Evolutionary conservation across 345 rosid genomes (phyloP), one percentile per base, ranked within the genome.

Genomic region (Salix dunnii): DNA sequence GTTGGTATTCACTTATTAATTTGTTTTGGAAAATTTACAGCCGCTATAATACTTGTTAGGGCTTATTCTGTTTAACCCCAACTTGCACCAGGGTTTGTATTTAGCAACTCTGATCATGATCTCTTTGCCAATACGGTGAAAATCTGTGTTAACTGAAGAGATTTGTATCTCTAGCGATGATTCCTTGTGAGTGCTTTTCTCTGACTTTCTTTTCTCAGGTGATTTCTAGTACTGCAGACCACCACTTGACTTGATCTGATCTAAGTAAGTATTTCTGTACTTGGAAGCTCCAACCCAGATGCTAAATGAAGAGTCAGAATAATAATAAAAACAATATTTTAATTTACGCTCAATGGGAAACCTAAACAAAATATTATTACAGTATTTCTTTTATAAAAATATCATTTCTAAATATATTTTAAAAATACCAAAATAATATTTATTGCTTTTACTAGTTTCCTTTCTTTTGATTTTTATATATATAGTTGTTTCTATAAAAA

Each of bases 241-340:
- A 48, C 75, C 49, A 10, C 17, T 82, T n/a, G 75, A 4, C 17
- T 82, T n/a, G 76, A 68, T 61, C 85, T 48, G 76, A 64, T 61
- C 61, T 73, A 66, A 69, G 82, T 67, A 42, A 80, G 78, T 73
- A 77, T 87, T 83, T 84, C 86, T 81, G 86, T 75, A 67, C 83
- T 77, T 35, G 36, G 36, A 35, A 35, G 36, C 36, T 35, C 5
- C 36, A 35, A 35, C 36, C 36, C 36, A 35, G 36, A 35, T 35
- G 7, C 36, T 35, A 35, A 5, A 35, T 5, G 36, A 35, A 35
- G 36, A 5, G 36, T 35, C 36, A 35, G 36, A 35, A 0, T 35
- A 35, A 5, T 35, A 35, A 35, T n/a, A 33, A 35, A 5, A 35
- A 35, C 1, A 35, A 5, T 35, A 5, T 35, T 35, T 35, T 35